A percentile compares a stretch with the other conserved stretches of the same genome.
Conservation (phyloP, 352 stramenopile species). For the Globisporangium okanoganense region DNA sequence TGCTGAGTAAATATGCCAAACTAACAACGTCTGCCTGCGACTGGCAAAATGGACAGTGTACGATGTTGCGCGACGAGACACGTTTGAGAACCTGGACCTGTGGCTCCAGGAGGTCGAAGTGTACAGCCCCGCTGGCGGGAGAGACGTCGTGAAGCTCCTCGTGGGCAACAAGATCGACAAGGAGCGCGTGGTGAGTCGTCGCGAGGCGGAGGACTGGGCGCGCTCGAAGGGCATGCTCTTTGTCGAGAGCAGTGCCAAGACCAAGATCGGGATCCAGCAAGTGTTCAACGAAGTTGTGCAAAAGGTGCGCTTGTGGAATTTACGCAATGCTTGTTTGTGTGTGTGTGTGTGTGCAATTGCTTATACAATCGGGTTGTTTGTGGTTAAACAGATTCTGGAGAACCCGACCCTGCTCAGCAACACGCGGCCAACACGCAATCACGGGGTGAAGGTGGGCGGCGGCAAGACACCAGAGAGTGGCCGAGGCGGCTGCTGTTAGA, state of each 20-base stretch:
- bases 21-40: not conserved
- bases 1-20: no score
- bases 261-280: slow-evolving; percentile 93
- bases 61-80: slow-evolving; percentile 95
- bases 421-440: slow-evolving; percentile 52
- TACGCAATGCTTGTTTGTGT: slow-evolving; percentile 3
- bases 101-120: slow-evolving; percentile 98
- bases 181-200: slow-evolving; percentile 90
- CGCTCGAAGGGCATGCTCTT: slow-evolving; percentile 97
- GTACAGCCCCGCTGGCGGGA: slow-evolving; percentile 93
- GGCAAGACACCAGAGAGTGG: slow-evolving; percentile 59
- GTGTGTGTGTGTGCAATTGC: slow-evolving; percentile 4
- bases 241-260: slow-evolving; percentile 97
- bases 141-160: slow-evolving; percentile 96
- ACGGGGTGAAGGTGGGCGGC: slow-evolving; percentile 28
- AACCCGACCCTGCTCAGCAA: slow-evolving; percentile 88
- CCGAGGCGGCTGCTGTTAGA: slow-evolving; percentile 31
- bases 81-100: slow-evolving; percentile 97
- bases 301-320: slow-evolving; percentile 71
- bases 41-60: slow-evolving; percentile 87
- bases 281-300: slow-evolving; percentile 98
- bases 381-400: slow-evolving; percentile 92
- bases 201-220: slow-evolving; percentile 95
- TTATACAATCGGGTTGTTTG: no score
- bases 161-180: slow-evolving; percentile 97